These are phyloP conservation scores for Mortierella sp. DNA, from an alignment of 371 early-diverging fungal genomes.

Conservation along the genomic window DNA sequence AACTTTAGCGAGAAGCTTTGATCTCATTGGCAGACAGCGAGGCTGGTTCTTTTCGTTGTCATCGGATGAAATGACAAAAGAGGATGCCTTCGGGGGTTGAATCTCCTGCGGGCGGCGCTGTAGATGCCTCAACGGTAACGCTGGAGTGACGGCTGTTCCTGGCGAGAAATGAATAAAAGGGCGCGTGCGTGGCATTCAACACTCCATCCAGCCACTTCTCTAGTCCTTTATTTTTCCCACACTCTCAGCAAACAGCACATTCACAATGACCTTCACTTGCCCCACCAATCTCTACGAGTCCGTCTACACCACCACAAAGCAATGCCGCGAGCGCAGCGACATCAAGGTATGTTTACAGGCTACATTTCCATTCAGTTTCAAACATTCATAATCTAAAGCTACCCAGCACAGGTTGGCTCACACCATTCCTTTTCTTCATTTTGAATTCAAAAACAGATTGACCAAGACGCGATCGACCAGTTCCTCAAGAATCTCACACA, in stretches of 20 bases:
- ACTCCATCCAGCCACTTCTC: not conserved
- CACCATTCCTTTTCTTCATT: not conserved
- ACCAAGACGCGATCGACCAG: constrained; percentile 31
- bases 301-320: constrained; percentile 29
- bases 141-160: constrained; percentile 10
- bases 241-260: not conserved
- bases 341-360: constrained; percentile 30
- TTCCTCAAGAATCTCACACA: constrained; percentile 48
- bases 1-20: not conserved
- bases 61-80: not conserved
- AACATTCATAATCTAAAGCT: not conserved
- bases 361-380: not conserved
- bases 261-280: constrained; percentile 49
- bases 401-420: not conserved
- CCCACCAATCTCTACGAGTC: constrained; percentile 51
- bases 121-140: not conserved
- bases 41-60: not conserved
- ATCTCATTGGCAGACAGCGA: not conserved
- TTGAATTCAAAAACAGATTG: constrained; percentile 29
- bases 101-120: constrained; percentile 34
- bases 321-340: constrained; percentile 49
- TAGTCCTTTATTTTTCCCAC: not conserved
- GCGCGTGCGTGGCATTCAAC: not conserved
- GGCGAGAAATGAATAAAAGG: not conserved
- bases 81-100: not conserved